Evolutionary conservation across 352 stramenopile species (phyloP), one percentile per base, ranked within the genome.

Genomic region (Pythium vanterpoolii): DNA sequence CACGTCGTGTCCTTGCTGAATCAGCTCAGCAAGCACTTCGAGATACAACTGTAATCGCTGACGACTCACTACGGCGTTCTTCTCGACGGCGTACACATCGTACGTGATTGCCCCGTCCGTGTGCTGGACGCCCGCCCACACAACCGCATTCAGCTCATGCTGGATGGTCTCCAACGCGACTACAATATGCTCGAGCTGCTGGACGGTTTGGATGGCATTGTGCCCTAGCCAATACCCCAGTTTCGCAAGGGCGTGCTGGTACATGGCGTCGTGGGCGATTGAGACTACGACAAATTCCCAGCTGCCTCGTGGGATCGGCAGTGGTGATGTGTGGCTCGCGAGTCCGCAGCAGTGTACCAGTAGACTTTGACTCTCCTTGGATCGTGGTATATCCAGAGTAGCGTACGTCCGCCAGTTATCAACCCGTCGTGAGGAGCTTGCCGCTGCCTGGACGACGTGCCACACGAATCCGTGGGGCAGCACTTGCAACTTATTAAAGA

Each of bases 271-370:
- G 39, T 81, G 72, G n/a, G 54, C 54, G 54, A 88, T 85, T 5
- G 69, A 76, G 16, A 70, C 56, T 2, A 69, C 68, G 14, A 68
- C 78, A 64, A 85, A 85, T 39, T 84, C 74, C 78, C 78, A 88
- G 34, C 74, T 85, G 5, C 76, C 76, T 39, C 42, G 28, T 36
- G 34, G 54, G 8, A 61, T 47, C 1, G 14, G 14, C 23, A 54
- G 9, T 31, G 11, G 14, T 4, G 9, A n/a, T 4, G n/a, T 18
- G 18, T 57, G 34, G 10, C 33, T 60, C 1, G 52, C 40, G 30
- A 60, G 30, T 0, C 52, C 39, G 44, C 52, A 60, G 21, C 52
- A 60, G 9, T 31, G 5, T 13, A 34, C 28, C 3, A 60, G 38
- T 40, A 60, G 30, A 21, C 34, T 60, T 28, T n/a, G n/a, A n/a